A percentile compares a stretch with the other conserved stretches of the same genome.
phyloP scores from a whole-genome alignment of 495 filamentous ascomycete species.

The Stereocaulon alpinum region DNA sequence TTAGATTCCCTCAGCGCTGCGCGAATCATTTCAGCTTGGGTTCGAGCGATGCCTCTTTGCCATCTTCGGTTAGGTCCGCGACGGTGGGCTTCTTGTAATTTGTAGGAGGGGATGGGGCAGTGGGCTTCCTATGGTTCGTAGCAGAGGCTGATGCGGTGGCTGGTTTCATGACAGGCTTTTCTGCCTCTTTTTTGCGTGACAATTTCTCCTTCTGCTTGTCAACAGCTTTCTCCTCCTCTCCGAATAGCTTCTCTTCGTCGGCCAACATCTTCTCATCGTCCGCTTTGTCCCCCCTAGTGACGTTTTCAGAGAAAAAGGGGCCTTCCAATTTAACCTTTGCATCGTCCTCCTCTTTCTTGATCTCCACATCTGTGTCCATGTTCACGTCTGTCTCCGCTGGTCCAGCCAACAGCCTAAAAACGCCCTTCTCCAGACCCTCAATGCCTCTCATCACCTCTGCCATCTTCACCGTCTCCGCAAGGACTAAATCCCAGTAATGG shows the following conservation, averaged over 20 bases:
- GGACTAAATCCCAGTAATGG: conserved; percentile 1
- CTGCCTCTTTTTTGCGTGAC: too few species aligned
- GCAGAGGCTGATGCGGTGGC: too few species aligned
- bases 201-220: neutral
- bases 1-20: neutral
- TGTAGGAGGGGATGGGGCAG: too few species aligned
- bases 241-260: neutral
- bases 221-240: neutral
- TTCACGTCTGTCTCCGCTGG: neutral
- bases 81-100: neutral
- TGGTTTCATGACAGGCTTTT: too few species aligned
- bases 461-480: neutral
- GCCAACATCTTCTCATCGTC: too few species aligned
- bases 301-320: too few species aligned
- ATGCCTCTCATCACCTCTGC: neutral
- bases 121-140: too few species aligned
- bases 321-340: too few species aligned
- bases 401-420: neutral
- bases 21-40: neutral
- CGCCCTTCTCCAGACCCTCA: neutral
- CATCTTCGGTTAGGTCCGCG: neutral
- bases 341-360: neutral
- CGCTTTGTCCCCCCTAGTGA: too few species aligned
- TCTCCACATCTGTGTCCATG: neutral
- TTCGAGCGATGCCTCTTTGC: neutral